Conservation (phyloP, 441 rosid genomes). For the Arabidopsis hybrid region DNA sequence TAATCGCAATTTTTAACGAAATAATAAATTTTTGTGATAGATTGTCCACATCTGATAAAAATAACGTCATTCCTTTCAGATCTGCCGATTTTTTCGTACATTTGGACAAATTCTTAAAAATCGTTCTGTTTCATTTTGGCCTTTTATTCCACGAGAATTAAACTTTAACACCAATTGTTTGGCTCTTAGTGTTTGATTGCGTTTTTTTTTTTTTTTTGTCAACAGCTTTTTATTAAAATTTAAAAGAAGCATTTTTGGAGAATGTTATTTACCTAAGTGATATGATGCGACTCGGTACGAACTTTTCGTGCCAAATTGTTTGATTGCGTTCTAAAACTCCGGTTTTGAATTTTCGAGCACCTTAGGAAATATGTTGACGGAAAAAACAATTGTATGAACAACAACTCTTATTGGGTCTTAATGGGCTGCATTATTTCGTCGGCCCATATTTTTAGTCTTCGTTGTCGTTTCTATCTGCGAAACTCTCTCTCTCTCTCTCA, state of each 20-base stretch:
- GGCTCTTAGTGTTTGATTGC: background rate
- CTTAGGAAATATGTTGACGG: too few species aligned
- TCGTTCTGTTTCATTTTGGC: too few species aligned
- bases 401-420: constrained; percentile 1
- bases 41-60: background rate
- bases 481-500: background rate
- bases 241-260: too few species aligned
- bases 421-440: background rate
- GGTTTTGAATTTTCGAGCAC: background rate
- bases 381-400: background rate
- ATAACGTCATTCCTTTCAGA: background rate
- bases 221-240: too few species aligned
- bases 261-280: too few species aligned
- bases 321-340: background rate
- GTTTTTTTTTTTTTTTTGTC: too few species aligned
- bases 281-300: too few species aligned
- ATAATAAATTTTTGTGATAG: too few species aligned
- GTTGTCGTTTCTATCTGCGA: constrained; percentile 6
- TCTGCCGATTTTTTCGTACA: background rate
- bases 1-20: too few species aligned
- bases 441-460: background rate
- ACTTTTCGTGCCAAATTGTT: too few species aligned
- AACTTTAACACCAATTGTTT: background rate
- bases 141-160: too few species aligned
- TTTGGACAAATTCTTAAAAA: background rate